Evolutionary conservation across 2,329 filamentous ascomycete species (phyloP).

Genomic region (Mycosphaerella sp.): DNA sequence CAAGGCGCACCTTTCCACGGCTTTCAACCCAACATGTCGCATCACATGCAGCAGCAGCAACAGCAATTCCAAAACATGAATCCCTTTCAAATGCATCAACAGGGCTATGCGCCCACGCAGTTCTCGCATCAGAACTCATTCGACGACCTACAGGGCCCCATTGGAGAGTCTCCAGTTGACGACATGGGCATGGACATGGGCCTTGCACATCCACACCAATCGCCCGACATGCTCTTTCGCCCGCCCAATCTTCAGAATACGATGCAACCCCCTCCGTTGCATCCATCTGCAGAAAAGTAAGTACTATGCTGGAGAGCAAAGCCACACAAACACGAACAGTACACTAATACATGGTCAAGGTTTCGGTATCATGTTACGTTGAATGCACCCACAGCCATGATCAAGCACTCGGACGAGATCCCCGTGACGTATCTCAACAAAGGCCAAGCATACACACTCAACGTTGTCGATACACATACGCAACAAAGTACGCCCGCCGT

Average conservation of each 20-base stretch:
- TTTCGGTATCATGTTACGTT: conserved; percentile 88
- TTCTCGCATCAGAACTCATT: conserved; percentile 79
- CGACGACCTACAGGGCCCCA: conserved; percentile 60
- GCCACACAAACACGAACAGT: conserved; percentile 15
- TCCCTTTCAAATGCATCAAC: conserved; percentile 55
- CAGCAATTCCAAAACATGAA: conserved; percentile 58
- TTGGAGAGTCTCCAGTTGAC: conserved; percentile 61
- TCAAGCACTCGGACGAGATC: conserved; percentile 81
- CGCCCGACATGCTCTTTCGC: conserved; percentile 55
- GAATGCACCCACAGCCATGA: conserved; percentile 94
- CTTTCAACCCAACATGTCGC: conserved; percentile 57
- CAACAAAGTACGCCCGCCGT: conserved; percentile 53
- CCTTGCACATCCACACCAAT: conserved; percentile 56
- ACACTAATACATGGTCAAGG: conserved; percentile 34
- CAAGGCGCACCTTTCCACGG: conserved; percentile 56
- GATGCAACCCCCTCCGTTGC: conserved; percentile 33
- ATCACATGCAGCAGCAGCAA: conserved; percentile 47
- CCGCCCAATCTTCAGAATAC: conserved; percentile 47
- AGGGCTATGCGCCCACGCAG: conserved; percentile 66
- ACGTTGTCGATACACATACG: conserved; percentile 70
- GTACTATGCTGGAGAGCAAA: conserved; percentile 20
- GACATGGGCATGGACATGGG: conserved; percentile 48
- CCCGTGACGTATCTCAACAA: conserved; percentile 98
- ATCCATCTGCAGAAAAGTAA: conserved; percentile 44
- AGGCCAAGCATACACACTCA: conserved; percentile 85